Conservation (phyloP, 768 basidiomycete species). For the Kockovaella imperatae region DNA sequence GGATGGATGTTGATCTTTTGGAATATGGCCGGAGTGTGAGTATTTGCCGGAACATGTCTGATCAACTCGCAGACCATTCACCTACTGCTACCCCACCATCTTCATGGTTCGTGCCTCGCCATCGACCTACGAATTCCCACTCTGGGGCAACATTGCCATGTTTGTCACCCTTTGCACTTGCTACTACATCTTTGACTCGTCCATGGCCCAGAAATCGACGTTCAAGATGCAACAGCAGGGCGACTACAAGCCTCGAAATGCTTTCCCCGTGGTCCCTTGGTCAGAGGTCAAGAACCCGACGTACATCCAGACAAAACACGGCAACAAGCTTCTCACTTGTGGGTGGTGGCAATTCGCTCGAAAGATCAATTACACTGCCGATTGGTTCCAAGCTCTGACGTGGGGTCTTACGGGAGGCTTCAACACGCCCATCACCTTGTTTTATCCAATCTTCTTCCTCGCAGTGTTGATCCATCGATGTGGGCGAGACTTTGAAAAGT, state of each 20-base stretch:
- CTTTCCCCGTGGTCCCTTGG: conserved; percentile 89
- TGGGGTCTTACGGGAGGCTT: conserved; percentile 94
- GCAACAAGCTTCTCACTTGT: conserved; percentile 80
- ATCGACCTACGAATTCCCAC: conserved; percentile 75
- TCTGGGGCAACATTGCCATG: conserved; percentile 61
- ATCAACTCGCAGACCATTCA: conserved; percentile 46
- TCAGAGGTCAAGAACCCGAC: conserved; percentile 75
- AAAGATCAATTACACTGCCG: conserved; percentile 97
- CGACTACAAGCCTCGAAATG: conserved; percentile 70
- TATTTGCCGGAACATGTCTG: conserved; percentile 41
- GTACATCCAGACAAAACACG: conserved; percentile 87
- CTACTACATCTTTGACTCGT: conserved; percentile 86
- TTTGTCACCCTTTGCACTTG: conserved; percentile 70
- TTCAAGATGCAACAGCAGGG: conserved; percentile 98
- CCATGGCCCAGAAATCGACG: conserved; percentile 90
- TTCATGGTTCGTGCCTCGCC: conserved; percentile 97
- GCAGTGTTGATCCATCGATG: conserved; percentile 83
- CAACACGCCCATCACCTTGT: conserved; percentile 88
- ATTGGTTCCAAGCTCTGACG: conserved; percentile 78
- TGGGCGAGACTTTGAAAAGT: conserved; percentile 89
- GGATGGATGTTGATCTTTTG: conserved; percentile 97
- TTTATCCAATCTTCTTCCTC: conserved; percentile 88
- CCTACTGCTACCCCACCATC: conserved; percentile 93
- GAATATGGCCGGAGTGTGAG: conserved; percentile 48
- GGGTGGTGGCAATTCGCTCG: conserved; percentile 93